Base-by-base conservation (phyloP, 2,329 filamentous ascomycete genomes). In the Pseudogymnoascus destructans region DNA sequence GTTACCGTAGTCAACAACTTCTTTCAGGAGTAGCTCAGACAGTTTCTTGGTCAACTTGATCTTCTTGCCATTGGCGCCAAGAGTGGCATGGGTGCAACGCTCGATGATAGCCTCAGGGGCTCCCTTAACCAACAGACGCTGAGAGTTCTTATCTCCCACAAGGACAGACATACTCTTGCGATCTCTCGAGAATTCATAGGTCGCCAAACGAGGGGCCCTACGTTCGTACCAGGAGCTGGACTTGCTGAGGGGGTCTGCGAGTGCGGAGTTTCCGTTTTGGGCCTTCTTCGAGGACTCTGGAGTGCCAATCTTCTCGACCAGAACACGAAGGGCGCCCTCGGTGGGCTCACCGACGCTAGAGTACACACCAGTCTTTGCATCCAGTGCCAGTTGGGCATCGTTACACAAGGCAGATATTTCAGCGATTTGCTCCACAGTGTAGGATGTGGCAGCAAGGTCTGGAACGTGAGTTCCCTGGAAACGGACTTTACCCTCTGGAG, bases 91-190 rank as follows among this genome's bases (percentile, higher is more conserved):
- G 55, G 89, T 86, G 77, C 93, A 98, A 61, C 95, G 87, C 66
- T 95, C 92, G 62, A 98, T 80, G 65, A 98, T 85, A 10, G 90
- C 89, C 72, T 98, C 93, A 5, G 93, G 93, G 17, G 95, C 93
- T 66, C 93, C 93, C 75, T 98, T 98, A 64, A 98, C 91, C 55
- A 98, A 79, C 9, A 98, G 83, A 70, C 86, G 90, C 74, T 93
- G 82, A 57, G 82, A 73, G 55, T 78, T 76, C 59, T 80, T 85
- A 58, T 80, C 79, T 63, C 86, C 80, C 62, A 95, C 89, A 60
- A 97, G 76, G 33, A 98, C 95, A 54, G 93, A 98, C 93, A 98
- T 98, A 73, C 92, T 97, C 81, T 98, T 98, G 62, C 93, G 84
- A 72, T 98, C 93, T 66, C 93, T 85, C 1, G 93, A 97, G 74